These are phyloP conservation scores for Mrakia gelida DNA, from an alignment of 768 basidiomycete genomes.

Conservation along the genomic window DNA sequence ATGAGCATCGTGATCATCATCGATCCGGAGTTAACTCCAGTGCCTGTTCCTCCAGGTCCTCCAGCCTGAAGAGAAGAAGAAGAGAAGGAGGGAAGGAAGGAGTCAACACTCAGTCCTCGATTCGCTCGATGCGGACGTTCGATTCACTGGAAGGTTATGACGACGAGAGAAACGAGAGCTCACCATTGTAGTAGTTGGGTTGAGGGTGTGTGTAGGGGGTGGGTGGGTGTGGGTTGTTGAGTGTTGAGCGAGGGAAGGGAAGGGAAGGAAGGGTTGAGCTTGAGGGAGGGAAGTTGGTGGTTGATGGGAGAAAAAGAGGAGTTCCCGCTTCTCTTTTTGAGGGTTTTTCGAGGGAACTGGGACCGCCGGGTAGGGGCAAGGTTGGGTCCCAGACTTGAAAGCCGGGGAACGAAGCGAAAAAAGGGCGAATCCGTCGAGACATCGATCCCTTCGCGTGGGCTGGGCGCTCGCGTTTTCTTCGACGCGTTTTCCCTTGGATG, in stretches of 20 bases:
- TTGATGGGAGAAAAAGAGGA: background rate
- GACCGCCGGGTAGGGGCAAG: constrained; percentile 4
- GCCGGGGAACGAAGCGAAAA: background rate
- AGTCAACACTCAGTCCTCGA: background rate
- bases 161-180: background rate
- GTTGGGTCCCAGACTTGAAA: background rate
- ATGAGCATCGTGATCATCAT: constrained; percentile 58
- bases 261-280: background rate
- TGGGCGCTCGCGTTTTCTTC: too few relatives aligned
- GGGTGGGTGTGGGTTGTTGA: background rate
- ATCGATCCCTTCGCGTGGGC: too few relatives aligned
- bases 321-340: background rate
- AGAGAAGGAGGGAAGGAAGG: background rate
- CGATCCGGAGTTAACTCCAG: constrained; percentile 13
- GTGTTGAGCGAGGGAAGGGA: background rate
- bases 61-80: constrained; percentile 18
- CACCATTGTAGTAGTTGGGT: constrained; percentile 6
- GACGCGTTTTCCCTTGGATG: too few relatives aligned
- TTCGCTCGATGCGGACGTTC: background rate
- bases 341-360: background rate
- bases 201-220: background rate
- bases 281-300: background rate
- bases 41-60: constrained; percentile 30
- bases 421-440: background rate
- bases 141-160: background rate